These are phyloP conservation scores for Rhizopogon rudus DNA, from an alignment of 768 basidiomycete genomes.

Conservation along the genomic window DNA sequence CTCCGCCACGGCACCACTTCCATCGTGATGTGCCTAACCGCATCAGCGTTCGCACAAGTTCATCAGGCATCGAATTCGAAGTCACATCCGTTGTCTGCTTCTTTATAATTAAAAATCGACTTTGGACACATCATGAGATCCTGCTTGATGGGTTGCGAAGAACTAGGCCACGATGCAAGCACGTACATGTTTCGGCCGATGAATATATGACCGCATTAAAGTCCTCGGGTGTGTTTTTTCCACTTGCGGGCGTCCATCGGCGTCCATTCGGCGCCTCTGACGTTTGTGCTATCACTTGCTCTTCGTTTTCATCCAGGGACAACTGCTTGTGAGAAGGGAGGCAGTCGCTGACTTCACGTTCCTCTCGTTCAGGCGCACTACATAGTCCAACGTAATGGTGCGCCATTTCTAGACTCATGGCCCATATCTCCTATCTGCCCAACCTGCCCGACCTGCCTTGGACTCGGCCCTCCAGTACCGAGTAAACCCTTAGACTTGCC, in stretches of 20 bases:
- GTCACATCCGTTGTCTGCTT: background rate
- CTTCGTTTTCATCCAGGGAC: background rate
- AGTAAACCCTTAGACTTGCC: background rate
- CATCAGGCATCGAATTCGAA: background rate
- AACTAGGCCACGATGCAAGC: background rate
- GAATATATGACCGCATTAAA: too few relatives aligned
- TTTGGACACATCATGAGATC: background rate
- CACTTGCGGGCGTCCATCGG: background rate
- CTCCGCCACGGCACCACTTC: background rate
- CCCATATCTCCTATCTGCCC: background rate
- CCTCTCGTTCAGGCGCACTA: background rate
- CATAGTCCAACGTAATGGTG: too few relatives aligned
- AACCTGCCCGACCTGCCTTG: background rate
- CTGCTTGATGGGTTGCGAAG: background rate
- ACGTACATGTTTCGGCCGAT: background rate
- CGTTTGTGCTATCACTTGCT: background rate
- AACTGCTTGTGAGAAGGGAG: background rate
- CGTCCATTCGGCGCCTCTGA: background rate
- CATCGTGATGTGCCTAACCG: background rate
- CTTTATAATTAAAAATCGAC: background rate
- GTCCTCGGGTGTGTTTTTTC: background rate
- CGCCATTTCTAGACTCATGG: background rate
- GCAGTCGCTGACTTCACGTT: background rate
- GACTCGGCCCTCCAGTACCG: background rate
- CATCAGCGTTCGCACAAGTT: background rate